Evolutionary conservation across 83 land plant species (phyloP).

Genomic region (Thuja plicata): DNA sequence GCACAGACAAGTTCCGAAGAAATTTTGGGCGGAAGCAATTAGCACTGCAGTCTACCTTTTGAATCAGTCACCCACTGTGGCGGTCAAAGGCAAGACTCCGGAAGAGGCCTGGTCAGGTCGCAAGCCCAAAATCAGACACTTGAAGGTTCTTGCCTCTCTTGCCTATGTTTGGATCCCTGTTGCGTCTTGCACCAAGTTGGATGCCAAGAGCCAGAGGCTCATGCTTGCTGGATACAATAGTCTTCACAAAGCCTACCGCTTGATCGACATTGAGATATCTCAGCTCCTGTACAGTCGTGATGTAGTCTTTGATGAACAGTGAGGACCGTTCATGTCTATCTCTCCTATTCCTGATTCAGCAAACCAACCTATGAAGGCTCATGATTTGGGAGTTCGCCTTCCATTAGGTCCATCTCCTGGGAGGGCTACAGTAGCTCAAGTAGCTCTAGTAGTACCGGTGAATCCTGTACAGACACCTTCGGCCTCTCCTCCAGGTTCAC

Average conservation of each 20-base stretch:
- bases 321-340: not conserved
- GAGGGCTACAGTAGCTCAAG: not conserved
- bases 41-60: slow-evolving; percentile 18
- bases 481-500: not conserved
- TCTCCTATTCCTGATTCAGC: not conserved
- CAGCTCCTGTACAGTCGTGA: not conserved
- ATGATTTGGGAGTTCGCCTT: not conserved
- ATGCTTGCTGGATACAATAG: too few relatives aligned
- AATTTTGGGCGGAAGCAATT: slow-evolving; percentile 35
- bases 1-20: slow-evolving; percentile 16
- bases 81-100: not conserved
- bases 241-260: too few relatives aligned
- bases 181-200: not conserved
- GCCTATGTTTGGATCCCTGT: not conserved
- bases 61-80: slow-evolving; percentile 19
- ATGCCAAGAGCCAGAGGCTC: not conserved
- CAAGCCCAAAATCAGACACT: too few relatives aligned
- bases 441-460: too few relatives aligned
- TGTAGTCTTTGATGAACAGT: not conserved
- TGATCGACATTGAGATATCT: not conserved
- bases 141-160: too few relatives aligned
- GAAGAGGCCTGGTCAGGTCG: too few relatives aligned
- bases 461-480: not conserved
- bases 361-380: not conserved
- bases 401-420: not conserved